phyloP scores from a whole-genome alignment of 2,329 filamentous ascomycete species.

The Coniochaeta sp. region DNA sequence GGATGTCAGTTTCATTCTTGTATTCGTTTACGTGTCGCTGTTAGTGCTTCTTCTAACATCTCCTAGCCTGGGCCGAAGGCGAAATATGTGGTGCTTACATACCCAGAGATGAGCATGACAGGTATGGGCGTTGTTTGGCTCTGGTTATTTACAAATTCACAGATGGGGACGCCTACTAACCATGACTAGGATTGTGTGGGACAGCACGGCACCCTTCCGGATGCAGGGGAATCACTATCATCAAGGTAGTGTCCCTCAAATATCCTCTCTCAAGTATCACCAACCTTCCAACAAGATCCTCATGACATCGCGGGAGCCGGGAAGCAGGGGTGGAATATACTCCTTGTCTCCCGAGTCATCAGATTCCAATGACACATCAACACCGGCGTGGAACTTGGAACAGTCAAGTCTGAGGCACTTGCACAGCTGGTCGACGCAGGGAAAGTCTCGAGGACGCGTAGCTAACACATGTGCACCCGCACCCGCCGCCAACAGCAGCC shows the following conservation, averaged over 20 bases:
- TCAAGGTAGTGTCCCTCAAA: conserved; percentile 16
- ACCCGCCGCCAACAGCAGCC: conserved; percentile 23
- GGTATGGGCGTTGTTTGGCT: conserved; percentile 22
- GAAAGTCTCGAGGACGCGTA: conserved; percentile 20
- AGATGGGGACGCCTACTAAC: background rate
- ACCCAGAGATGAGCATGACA: conserved; percentile 32
- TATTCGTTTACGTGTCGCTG: conserved; percentile 6
- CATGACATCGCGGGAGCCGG: conserved; percentile 29
- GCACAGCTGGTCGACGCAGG: background rate
- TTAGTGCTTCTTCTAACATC: background rate
- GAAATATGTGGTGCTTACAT: conserved; percentile 32
- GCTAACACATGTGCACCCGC: conserved; percentile 34
- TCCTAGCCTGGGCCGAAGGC: conserved; percentile 24
- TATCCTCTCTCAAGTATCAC: conserved; percentile 42
- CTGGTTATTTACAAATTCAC: too few species aligned
- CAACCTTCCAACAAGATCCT: conserved; percentile 31
- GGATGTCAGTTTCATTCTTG: background rate
- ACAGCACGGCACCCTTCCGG: background rate
- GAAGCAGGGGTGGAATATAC: conserved; percentile 22
- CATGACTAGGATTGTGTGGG: conserved; percentile 5
- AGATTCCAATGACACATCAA: conserved; percentile 1
- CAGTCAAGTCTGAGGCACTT: background rate
- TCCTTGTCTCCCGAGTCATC: conserved; percentile 28
- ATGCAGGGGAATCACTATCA: background rate
- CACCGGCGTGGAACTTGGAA: conserved; percentile 11